Evolutionary conservation across 768 basidiomycete species (phyloP).

Genomic region (Hirschioporus abietinus): DNA sequence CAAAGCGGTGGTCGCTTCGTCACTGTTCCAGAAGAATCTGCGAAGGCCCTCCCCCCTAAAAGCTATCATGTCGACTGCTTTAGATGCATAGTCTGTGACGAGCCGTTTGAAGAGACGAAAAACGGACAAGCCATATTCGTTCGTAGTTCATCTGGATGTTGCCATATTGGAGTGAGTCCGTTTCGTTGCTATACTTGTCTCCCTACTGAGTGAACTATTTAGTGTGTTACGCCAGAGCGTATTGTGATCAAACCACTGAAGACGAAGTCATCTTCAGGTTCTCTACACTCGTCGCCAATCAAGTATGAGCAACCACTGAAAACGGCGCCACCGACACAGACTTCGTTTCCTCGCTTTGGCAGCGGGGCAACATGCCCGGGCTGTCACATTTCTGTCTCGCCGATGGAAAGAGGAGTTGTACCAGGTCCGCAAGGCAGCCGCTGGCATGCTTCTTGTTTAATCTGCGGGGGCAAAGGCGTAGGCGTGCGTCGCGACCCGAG

Average conservation of each 20-base stretch:
- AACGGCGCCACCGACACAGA: slow-evolving; percentile 30
- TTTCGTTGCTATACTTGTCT: slow-evolving; percentile 12
- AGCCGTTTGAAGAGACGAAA: slow-evolving; percentile 53
- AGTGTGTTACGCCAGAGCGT: slow-evolving; percentile 41
- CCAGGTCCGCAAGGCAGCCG: slow-evolving; percentile 77
- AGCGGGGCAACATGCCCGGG: slow-evolving; percentile 64
- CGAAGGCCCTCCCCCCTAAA: slow-evolving; percentile 39
- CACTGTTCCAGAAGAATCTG: slow-evolving; percentile 53
- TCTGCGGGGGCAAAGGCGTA: slow-evolving; percentile 69
- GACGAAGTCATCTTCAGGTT: background rate
- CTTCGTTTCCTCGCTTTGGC: slow-evolving; percentile 50
- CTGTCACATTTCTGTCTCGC: slow-evolving; percentile 66
- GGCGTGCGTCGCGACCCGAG: slow-evolving; percentile 44
- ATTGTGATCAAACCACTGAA: background rate
- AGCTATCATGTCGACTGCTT: slow-evolving; percentile 76
- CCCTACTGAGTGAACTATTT: background rate
- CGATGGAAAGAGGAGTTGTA: slow-evolving; percentile 83
- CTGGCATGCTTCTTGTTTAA: slow-evolving; percentile 75
- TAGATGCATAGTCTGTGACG: slow-evolving; percentile 61
- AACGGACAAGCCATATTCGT: slow-evolving; percentile 71
- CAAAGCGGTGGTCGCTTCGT: slow-evolving; percentile 61
- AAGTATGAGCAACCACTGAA: slow-evolving; percentile 35
- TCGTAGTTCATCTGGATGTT: slow-evolving; percentile 55
- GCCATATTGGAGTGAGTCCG: slow-evolving; percentile 53
- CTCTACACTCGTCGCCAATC: slow-evolving; percentile 26